Conservation (phyloP, 441 rosid genomes). For the Adansonia rubrostipa region DNA sequence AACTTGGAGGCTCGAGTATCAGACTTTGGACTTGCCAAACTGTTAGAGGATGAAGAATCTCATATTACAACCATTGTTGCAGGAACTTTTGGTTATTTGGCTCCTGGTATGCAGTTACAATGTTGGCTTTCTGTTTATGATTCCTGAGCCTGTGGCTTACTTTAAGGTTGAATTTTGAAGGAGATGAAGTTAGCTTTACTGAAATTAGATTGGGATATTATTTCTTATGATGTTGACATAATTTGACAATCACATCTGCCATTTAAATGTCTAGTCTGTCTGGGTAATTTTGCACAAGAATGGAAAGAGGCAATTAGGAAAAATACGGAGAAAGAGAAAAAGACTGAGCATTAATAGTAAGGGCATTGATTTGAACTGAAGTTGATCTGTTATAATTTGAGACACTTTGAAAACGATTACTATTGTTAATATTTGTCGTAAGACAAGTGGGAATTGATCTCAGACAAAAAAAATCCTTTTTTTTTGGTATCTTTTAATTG, state of each 20-base stretch:
- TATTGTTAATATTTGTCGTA: slow-evolving; percentile 1
- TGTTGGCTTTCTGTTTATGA: slow-evolving; percentile 6
- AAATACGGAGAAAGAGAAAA: neutral
- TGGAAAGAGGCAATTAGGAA: neutral
- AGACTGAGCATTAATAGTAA: neutral
- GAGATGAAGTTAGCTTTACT: slow-evolving; percentile 13
- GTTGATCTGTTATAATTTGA: neutral
- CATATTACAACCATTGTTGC: slow-evolving; percentile 99
- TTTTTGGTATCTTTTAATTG: neutral
- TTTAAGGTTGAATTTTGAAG: slow-evolving; percentile 8
- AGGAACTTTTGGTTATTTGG: slow-evolving; percentile 97
- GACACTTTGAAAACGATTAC: neutral
- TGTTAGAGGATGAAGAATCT: slow-evolving; percentile 94
- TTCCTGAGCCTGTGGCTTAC: slow-evolving; percentile 12
- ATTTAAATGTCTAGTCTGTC: neutral
- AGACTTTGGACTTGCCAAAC: slow-evolving; percentile 96
- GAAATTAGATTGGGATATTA: neutral
- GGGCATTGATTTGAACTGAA: neutral
- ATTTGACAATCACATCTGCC: neutral
- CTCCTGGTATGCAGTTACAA: slow-evolving; percentile 72
- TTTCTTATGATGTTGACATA: slow-evolving; percentile 13
- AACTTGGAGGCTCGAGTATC: slow-evolving; percentile 98
- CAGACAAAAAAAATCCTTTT: slow-evolving; percentile 8
- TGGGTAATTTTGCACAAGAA: neutral
- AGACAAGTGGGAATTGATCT: neutral